These are phyloP conservation scores for Phytopythium vexans DNA, from an alignment of 352 stramenopile genomes.

Conservation along the genomic window DNA sequence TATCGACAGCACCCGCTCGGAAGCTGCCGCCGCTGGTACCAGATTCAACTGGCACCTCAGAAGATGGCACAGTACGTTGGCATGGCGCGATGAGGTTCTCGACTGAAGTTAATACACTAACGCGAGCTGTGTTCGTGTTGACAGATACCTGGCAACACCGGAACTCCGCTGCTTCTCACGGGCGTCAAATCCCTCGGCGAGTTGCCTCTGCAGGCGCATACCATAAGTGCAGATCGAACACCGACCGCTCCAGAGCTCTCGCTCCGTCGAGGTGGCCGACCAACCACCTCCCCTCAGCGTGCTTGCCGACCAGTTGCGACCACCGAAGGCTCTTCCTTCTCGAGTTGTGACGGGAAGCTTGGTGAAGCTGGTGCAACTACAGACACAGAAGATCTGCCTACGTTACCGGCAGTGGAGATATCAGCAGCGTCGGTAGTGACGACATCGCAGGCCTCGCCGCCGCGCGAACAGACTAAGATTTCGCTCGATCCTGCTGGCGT, in stretches of 20 bases:
- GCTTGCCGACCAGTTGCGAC: no score
- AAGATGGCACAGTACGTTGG: no score
- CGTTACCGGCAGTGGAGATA: background rate
- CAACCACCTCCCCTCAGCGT: no score
- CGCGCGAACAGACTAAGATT: constrained; percentile 53
- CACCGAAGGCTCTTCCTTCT: background rate
- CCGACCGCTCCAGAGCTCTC: constrained; percentile 10
- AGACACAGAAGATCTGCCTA: background rate
- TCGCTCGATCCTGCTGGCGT: constrained; percentile 35
- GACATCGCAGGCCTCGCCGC: constrained; percentile 15
- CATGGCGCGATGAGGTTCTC: no score
- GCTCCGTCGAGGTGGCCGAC: background rate
- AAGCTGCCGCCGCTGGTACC: constrained; percentile 41
- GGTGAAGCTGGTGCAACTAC: background rate
- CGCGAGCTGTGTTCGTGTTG: no score
- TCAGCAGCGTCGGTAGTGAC: background rate
- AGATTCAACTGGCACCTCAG: background rate
- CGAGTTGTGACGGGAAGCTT: background rate
- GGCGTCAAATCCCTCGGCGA: constrained; percentile 3
- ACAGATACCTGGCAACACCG: no score
- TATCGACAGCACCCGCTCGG: constrained; percentile 23
- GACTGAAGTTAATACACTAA: no score
- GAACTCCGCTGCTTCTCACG: background rate
- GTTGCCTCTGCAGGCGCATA: constrained; percentile 1
- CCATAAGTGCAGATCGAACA: background rate